Percentiles rank a stretch among this genome's conserved stretches.
phyloP scores from a whole-genome alignment of 2,329 filamentous ascomycete species.

The Cryphonectria carpinicola region DNA sequence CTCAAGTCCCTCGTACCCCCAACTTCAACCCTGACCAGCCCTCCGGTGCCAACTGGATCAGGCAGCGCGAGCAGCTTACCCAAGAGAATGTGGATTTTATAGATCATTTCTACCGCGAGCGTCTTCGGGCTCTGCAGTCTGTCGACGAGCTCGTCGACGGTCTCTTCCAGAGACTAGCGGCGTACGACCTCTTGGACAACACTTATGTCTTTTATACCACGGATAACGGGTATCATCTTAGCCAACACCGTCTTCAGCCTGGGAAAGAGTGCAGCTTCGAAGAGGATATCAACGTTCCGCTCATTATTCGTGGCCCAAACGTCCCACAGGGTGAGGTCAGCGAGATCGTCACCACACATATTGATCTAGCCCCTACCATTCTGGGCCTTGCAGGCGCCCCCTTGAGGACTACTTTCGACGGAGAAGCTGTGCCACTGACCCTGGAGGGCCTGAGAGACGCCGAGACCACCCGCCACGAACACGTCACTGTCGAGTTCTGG shows the following conservation, averaged over 20 bases:
- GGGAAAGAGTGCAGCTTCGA: conserved; percentile 63
- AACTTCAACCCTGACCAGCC: conserved; percentile 67
- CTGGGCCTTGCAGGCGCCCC: conserved; percentile 48
- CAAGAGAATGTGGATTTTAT: conserved; percentile 46
- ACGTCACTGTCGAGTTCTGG: conserved; percentile 55
- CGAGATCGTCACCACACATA: conserved; percentile 60
- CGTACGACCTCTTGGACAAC: conserved; percentile 62
- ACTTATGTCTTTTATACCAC: conserved; percentile 62
- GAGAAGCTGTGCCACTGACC: conserved; percentile 48
- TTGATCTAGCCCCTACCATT: conserved; percentile 66
- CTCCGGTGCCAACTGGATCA: conserved; percentile 50
- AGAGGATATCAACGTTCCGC: conserved; percentile 62
- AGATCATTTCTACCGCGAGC: conserved; percentile 55
- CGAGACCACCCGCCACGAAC: conserved; percentile 44
- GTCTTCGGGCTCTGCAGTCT: conserved; percentile 55
- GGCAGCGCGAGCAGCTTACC: conserved; percentile 42
- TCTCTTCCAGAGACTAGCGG: conserved; percentile 47
- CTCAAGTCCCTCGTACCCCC: conserved; percentile 61
- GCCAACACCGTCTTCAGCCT: conserved; percentile 60
- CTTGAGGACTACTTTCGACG: conserved; percentile 58
- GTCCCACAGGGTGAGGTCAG: conserved; percentile 47
- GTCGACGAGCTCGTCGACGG: conserved; percentile 59
- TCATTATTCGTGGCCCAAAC: conserved; percentile 62
- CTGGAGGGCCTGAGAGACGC: not conserved
- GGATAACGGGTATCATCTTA: conserved; percentile 64